Evolutionary conservation across 1,284 basidiomycete genomes (phyloP).

Genomic region (Flammula alnicola): DNA sequence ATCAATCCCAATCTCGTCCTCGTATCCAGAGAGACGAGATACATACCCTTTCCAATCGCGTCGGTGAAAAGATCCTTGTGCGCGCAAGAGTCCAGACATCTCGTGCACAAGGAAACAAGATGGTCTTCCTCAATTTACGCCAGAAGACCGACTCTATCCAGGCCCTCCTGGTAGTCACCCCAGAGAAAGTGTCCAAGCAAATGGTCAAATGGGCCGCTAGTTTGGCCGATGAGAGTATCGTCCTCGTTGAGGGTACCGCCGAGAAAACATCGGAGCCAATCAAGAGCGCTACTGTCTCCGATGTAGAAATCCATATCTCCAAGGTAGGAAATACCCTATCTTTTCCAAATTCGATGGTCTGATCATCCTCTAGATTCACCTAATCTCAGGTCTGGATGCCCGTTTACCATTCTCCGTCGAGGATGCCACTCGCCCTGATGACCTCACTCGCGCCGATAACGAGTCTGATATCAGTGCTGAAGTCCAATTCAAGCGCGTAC

Average conservation of each 20-base stretch:
- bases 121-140: slow-evolving; percentile 93
- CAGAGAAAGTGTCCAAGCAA: slow-evolving; percentile 91
- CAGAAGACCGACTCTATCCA: slow-evolving; percentile 92
- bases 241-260: slow-evolving; percentile 86
- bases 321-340: slow-evolving; percentile 57
- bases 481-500: slow-evolving; percentile 73
- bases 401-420: slow-evolving; percentile 92
- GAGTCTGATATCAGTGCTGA: slow-evolving; percentile 70
- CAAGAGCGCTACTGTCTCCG: slow-evolving; percentile 88
- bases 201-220: slow-evolving; percentile 95
- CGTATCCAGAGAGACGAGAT: slow-evolving; percentile 63
- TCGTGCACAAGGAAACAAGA: slow-evolving; percentile 90
- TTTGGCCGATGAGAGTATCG: slow-evolving; percentile 88
- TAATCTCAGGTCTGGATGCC: slow-evolving; percentile 78
- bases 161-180: slow-evolving; percentile 79
- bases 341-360: slow-evolving; percentile 4
- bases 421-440: slow-evolving; percentile 79
- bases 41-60: slow-evolving; percentile 65
- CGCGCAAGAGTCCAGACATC: slow-evolving; percentile 93
- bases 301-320: slow-evolving; percentile 87
- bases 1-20: slow-evolving; percentile 85
- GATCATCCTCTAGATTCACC: slow-evolving; percentile 64
- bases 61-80: slow-evolving; percentile 84
- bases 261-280: slow-evolving; percentile 87
- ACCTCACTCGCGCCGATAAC: slow-evolving; percentile 64